Base-by-base conservation (phyloP, 2,329 filamentous ascomycete species). In the Xylariales sp. region DNA sequence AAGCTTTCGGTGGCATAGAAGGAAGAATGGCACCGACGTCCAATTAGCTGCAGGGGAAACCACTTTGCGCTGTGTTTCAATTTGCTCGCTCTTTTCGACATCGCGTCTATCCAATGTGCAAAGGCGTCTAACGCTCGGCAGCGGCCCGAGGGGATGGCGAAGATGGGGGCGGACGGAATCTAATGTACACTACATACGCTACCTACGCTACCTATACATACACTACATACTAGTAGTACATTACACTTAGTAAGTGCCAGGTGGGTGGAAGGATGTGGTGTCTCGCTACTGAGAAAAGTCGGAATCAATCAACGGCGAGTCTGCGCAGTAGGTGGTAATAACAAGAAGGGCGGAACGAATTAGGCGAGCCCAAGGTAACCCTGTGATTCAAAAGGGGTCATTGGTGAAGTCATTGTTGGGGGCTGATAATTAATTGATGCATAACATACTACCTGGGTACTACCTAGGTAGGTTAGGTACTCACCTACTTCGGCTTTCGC, bases 41-140 rank as follows among this genome's bases (percentile, higher is more conserved):
- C 36, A 49, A 18, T 56, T 36, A 48, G 55, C 60, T 66, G 62
- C 67, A 70, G 62, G 65, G 65, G 56, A 62, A 64, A 55, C 60
- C 59, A 58, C 52, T 34, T 46, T 18, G 56, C 34, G 46, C 56
- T 52, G 23, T 68, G 61, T 56, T 60, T 68, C 57, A 62, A 65
- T 28, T 6, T 9, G 12, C 36, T 32, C 18, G 52, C 43, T 34
- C n/a, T 61, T 65, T 62, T 59, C 55, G 36, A 63, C 46, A 55
- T 53, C 61, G 69, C 69, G 69, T 49, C 64, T 69, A 69, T 69
- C 45, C 34, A 69, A 62, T 50, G 64, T 64, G 64, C 46, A 69
- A 59, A 69, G 41, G 60, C 48, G 68, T 66, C 65, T 71, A 71
- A 45, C 64, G 65, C 55, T 70, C 68, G 64, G 69, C 56, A 70